phyloP scores from a whole-genome alignment of 2,329 filamentous ascomycete species.

The Plenodomus biglobosus region DNA sequence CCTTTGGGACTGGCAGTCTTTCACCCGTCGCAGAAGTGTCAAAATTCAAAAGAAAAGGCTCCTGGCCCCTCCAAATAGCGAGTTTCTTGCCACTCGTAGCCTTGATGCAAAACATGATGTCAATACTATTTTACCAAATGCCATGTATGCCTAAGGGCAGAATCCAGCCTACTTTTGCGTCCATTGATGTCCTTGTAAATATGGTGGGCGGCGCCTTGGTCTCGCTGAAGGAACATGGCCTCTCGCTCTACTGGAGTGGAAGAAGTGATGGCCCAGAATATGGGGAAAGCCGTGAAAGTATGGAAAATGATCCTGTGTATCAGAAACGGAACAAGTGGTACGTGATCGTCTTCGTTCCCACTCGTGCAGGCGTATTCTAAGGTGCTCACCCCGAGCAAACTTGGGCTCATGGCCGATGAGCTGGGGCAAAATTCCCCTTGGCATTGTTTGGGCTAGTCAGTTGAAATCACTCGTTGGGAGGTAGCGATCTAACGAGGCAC shows the following conservation, averaged over 20 bases:
- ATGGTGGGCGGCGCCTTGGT: slow-evolving; percentile 52
- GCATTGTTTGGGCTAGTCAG: slow-evolving; percentile 1
- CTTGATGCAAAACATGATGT: slow-evolving; percentile 46
- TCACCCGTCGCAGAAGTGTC: slow-evolving; percentile 46
- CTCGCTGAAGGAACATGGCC: slow-evolving; percentile 46
- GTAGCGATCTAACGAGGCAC: background rate
- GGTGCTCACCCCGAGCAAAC: slow-evolving; percentile 49
- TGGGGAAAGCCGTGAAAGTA: slow-evolving; percentile 4
- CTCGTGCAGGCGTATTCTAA: slow-evolving; percentile 49
- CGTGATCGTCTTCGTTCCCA: slow-evolving; percentile 5
- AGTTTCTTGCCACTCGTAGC: slow-evolving; percentile 45
- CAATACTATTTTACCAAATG: slow-evolving; percentile 32
- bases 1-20: background rate
- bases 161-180: slow-evolving; percentile 46
- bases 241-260: slow-evolving; percentile 51
- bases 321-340: background rate
- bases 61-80: slow-evolving; percentile 31
- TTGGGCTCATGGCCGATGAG: slow-evolving; percentile 31
- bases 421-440: slow-evolving; percentile 5
- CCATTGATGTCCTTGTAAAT: slow-evolving; percentile 25
- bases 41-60: slow-evolving; percentile 18
- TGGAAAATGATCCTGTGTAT: background rate
- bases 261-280: slow-evolving; percentile 66
- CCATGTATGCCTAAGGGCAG: slow-evolving; percentile 37
- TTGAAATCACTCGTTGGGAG: slow-evolving; percentile 1